These are phyloP conservation scores for Mycena olivaceomarginata DNA, from an alignment of 768 basidiomycete species.

Conservation along the genomic window DNA sequence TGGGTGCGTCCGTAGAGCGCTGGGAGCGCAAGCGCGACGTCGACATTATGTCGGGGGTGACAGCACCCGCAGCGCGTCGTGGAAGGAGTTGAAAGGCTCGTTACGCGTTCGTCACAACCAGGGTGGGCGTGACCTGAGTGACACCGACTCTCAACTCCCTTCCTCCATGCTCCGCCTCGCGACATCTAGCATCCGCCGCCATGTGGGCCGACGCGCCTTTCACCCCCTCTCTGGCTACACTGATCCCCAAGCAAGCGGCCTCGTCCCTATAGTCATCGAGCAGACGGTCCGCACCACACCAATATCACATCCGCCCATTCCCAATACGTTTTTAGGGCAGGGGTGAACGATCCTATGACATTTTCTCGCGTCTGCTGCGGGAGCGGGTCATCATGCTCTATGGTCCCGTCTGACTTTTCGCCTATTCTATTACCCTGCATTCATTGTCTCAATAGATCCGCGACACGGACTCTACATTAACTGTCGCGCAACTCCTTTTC, in stretches of 20 bases:
- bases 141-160: constrained; percentile 44
- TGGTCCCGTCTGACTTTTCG: constrained; percentile 81
- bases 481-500: constrained; percentile 95
- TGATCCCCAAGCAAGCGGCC: constrained; percentile 63
- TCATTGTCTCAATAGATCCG: constrained; percentile 76
- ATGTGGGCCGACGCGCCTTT: constrained; percentile 62
- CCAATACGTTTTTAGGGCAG: constrained; percentile 71
- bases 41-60: constrained; percentile 16
- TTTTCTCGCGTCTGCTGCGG: constrained; percentile 93
- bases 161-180: constrained; percentile 44
- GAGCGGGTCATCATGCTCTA: constrained; percentile 98
- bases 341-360: constrained; percentile 95
- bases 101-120: constrained; percentile 52
- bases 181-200: constrained; percentile 31
- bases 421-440: constrained; percentile 32
- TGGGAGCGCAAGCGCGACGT: constrained; percentile 32
- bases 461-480: constrained; percentile 91
- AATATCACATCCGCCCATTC: constrained; percentile 10
- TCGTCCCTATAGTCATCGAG: constrained; percentile 96
- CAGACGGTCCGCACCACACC: constrained; percentile 77
- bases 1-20: constrained; percentile 87
- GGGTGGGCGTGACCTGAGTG: constrained; percentile 40
- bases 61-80: constrained; percentile 36
- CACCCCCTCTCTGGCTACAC: constrained; percentile 72
- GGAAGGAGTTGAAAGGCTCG: constrained; percentile 47